These are phyloP conservation scores for Schwanniomyces yamadae DNA, from an alignment of 805 yeast species.

Conservation along the genomic window DNA sequence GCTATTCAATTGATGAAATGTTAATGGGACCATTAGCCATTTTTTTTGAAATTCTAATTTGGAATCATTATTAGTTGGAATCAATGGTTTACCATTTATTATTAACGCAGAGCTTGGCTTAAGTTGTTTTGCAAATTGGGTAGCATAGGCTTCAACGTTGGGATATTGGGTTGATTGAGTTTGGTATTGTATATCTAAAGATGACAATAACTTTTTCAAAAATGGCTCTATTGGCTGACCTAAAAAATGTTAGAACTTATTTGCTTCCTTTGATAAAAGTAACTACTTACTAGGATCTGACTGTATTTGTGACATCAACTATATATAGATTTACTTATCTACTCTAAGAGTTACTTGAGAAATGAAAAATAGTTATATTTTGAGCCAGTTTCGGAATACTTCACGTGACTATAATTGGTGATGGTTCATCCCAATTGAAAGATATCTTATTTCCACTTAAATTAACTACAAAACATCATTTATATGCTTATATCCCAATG, in stretches of 20 bases:
- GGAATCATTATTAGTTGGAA: conserved; percentile 24
- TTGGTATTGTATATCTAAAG: conserved; percentile 37
- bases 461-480: too few species aligned
- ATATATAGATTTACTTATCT: neutral
- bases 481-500: too few species aligned
- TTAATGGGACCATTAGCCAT: conserved; percentile 56
- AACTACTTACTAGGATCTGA: conserved; percentile 2
- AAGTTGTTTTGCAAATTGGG: conserved; percentile 50
- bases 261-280: too few species aligned
- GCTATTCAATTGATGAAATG: conserved; percentile 64
- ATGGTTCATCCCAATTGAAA: too few species aligned
- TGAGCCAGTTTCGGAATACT: too few species aligned
- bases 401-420: too few species aligned
- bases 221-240: conserved; percentile 42
- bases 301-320: conserved; percentile 1
- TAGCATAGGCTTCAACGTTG: conserved; percentile 40
- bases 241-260: conserved; percentile 10
- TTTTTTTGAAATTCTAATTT: conserved; percentile 53
- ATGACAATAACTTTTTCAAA: conserved; percentile 30
- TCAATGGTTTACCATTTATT: conserved; percentile 57
- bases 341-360: too few species aligned
- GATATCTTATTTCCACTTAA: too few species aligned
- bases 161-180: conserved; percentile 21
- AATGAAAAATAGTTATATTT: too few species aligned
- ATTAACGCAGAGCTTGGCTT: conserved; percentile 53